Conservation (phyloP, 192 early-diverging fungal species). For the Lunasporangiospora selenospora region DNA sequence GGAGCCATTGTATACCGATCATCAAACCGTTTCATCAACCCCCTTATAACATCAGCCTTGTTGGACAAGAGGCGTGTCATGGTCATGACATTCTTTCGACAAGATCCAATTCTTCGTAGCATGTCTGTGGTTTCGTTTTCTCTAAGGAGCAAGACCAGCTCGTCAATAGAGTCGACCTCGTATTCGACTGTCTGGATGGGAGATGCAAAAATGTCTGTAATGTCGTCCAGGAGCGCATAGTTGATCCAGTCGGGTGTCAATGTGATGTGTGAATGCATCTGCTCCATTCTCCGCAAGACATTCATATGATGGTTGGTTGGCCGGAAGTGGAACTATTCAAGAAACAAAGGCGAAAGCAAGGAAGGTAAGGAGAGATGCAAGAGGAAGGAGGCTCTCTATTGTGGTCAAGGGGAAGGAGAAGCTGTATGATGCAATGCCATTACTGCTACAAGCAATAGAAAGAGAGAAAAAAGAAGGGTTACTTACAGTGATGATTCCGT, state of each 20-base stretch:
- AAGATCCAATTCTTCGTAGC: constrained; percentile 75
- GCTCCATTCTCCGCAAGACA: constrained; percentile 82
- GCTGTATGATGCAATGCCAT: no score
- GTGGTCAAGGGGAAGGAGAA: no score
- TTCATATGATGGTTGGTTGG: constrained; percentile 80
- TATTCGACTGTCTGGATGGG: constrained; percentile 84
- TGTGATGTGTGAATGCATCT: constrained; percentile 81
- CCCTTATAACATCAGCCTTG: constrained; percentile 77
- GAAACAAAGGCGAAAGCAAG: background rate
- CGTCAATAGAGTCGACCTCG: constrained; percentile 94
- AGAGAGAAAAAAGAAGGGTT: background rate
- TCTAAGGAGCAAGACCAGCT: constrained; percentile 88
- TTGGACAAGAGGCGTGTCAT: constrained; percentile 67
- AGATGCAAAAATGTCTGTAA: constrained; percentile 90
- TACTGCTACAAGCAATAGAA: no score
- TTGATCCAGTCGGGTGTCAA: constrained; percentile 95
- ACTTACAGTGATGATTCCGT: constrained; percentile 69
- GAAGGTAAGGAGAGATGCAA: no score
- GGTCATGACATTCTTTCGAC: constrained; percentile 71
- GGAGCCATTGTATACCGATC: constrained; percentile 34
- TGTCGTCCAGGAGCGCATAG: constrained; percentile 93
- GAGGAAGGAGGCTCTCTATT: no score
- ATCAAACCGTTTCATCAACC: constrained; percentile 71
- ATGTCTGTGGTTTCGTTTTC: constrained; percentile 85
- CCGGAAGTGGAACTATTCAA: constrained; percentile 77